These are phyloP conservation scores for Skeletonema costatum DNA, from an alignment of 108 stramenopile genomes.

Conservation along the genomic window DNA sequence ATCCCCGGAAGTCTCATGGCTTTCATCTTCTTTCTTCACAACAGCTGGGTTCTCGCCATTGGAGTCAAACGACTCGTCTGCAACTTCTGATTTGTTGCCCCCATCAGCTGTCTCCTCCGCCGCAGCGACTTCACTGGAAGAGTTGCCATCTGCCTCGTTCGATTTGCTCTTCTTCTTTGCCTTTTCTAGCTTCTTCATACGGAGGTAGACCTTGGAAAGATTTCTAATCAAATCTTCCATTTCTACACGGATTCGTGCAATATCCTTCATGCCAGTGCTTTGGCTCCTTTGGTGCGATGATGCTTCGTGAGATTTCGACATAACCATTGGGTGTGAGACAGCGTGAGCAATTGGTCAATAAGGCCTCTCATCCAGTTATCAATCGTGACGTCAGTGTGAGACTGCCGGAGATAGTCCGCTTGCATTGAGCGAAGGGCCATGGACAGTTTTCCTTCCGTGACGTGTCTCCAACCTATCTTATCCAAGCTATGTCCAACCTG, in stretches of 20 bases:
- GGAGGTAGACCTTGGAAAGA: conserved; percentile 44
- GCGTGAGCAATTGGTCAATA: too few relatives aligned
- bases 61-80: not conserved
- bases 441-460: too few relatives aligned
- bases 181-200: conserved; percentile 11
- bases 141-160: conserved; percentile 1
- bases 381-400: too few relatives aligned
- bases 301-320: too few relatives aligned
- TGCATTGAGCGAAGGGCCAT: too few relatives aligned
- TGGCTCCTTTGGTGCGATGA: too few relatives aligned
- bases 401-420: too few relatives aligned
- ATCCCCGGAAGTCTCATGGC: not conserved
- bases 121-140: not conserved
- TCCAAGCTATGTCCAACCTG: too few relatives aligned
- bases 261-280: conserved; percentile 66
- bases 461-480: too few relatives aligned
- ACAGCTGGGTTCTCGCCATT: not conserved
- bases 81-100: not conserved
- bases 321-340: too few relatives aligned
- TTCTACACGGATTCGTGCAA: conserved; percentile 67
- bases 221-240: conserved; percentile 57
- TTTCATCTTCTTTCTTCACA: not conserved
- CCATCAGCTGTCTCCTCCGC: not conserved
- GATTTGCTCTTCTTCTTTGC: conserved; percentile 20
- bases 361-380: too few relatives aligned